phyloP scores from a whole-genome alignment of 139 green algal genomes.

The Tetratostichococcus sp. region DNA sequence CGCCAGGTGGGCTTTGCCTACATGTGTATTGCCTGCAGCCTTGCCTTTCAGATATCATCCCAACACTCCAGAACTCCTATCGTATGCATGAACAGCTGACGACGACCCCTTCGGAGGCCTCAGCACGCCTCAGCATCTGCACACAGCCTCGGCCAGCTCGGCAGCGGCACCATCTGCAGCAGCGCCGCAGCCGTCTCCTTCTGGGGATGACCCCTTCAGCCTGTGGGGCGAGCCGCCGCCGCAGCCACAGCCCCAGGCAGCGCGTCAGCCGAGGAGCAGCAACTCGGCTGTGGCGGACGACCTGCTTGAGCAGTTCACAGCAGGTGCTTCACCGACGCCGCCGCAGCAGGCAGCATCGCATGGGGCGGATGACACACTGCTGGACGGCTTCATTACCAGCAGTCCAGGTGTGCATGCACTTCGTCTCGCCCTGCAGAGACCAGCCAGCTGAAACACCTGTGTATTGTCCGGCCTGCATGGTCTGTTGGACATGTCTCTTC shows the following conservation, averaged over 20 bases:
- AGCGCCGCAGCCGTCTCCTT: neutral
- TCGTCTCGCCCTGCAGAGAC: too few relatives aligned
- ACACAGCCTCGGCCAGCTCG: neutral
- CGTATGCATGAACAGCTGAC: neutral
- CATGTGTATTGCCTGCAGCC: too few relatives aligned
- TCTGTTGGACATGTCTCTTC: too few relatives aligned
- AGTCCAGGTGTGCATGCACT: neutral
- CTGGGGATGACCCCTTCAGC: neutral
- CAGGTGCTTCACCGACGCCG: too few relatives aligned
- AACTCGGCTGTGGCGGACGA: neutral
- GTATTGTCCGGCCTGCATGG: too few relatives aligned
- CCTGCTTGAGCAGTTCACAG: neutral
- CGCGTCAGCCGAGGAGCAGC: too few relatives aligned
- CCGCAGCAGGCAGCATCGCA: neutral
- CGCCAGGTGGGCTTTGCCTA: too few relatives aligned
- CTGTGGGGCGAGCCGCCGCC: neutral
- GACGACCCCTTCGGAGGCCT: neutral
- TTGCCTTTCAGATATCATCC: too few relatives aligned
- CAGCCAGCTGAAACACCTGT: too few relatives aligned
- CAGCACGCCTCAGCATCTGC: too few relatives aligned
- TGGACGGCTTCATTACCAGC: neutral
- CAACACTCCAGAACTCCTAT: too few relatives aligned
- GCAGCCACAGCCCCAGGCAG: neutral
- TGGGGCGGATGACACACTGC: neutral
- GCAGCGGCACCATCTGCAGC: too few relatives aligned